Percentiles rank a stretch among this genome's conserved stretches.
Conservation (phyloP, 495 filamentous ascomycete species). For the Penicillium cataractarum region DNA sequence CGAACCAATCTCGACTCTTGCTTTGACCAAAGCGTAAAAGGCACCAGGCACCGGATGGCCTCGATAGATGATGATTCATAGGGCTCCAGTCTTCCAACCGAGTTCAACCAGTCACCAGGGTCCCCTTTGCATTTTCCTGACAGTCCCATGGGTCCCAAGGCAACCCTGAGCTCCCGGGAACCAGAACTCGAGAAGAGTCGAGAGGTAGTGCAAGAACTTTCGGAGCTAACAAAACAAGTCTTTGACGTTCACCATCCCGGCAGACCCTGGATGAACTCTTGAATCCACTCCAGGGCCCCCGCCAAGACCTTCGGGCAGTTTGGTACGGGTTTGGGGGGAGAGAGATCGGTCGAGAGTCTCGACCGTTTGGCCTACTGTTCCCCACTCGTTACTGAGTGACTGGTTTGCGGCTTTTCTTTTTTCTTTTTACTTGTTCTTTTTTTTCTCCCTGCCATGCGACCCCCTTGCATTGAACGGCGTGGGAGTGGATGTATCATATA, state of each 20-base stretch:
- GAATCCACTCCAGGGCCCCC: not conserved
- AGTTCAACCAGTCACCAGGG: slow-evolving; percentile 7
- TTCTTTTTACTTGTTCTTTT: slow-evolving; percentile 3
- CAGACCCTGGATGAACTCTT: slow-evolving; percentile 13
- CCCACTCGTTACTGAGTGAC: not conserved
- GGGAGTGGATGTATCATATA: slow-evolving; percentile 9
- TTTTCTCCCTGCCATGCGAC: slow-evolving; percentile 8
- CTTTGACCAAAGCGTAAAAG: slow-evolving; percentile 11
- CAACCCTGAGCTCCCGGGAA: not conserved
- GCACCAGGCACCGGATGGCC: slow-evolving; percentile 31
- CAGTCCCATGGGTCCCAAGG: not conserved
- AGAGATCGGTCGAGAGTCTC: slow-evolving; percentile 1
- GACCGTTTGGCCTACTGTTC: not conserved
- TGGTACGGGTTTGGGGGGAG: not conserved
- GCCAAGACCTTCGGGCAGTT: not conserved
- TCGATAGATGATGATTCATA: slow-evolving; percentile 17
- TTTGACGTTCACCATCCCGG: slow-evolving; percentile 30
- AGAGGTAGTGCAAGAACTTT: too few relatives aligned
- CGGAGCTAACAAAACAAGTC: too few relatives aligned
- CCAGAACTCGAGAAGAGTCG: too few relatives aligned
- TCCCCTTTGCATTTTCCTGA: not conserved
- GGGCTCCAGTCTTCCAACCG: slow-evolving; percentile 1
- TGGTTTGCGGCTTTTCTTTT: not conserved
- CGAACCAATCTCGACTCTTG: not conserved
- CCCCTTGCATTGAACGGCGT: slow-evolving; percentile 8